Conservation (phyloP, 2,329 filamentous ascomycete species). For the Pseudocercospora fuligena region DNA sequence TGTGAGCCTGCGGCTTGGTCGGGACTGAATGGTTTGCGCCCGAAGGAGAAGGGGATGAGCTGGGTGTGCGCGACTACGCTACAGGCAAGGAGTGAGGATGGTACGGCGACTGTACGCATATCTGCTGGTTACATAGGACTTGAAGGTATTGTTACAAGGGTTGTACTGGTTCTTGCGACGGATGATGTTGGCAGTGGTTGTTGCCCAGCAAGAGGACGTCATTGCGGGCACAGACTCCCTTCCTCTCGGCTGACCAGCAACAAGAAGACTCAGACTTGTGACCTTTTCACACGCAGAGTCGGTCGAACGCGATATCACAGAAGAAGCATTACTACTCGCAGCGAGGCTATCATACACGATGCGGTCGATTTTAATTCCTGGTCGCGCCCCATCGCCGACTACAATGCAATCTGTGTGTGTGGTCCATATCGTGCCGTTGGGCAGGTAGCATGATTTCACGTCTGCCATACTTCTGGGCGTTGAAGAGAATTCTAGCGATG, state of each 20-base stretch:
- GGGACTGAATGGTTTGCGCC: constrained; percentile 6
- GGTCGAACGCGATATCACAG: too few relatives aligned
- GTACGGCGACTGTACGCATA: constrained; percentile 9
- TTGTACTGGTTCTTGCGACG: constrained; percentile 3
- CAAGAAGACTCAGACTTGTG: too few relatives aligned
- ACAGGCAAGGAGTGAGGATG: constrained; percentile 25
- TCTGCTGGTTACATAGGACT: neutral
- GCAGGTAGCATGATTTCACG: too few relatives aligned
- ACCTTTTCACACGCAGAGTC: too few relatives aligned
- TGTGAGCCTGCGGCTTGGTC: neutral
- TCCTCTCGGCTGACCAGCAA: neutral
- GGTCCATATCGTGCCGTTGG: too few relatives aligned
- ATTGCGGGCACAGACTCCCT: neutral
- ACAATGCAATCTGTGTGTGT: too few relatives aligned
- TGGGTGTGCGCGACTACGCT: constrained; percentile 18
- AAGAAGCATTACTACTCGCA: too few relatives aligned
- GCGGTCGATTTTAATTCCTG: constrained; percentile 3
- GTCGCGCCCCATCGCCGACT: too few relatives aligned
- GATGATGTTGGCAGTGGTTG: constrained; percentile 5
- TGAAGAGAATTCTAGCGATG: too few relatives aligned
- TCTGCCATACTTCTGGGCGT: too few relatives aligned
- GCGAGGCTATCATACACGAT: neutral
- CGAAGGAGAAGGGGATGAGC: constrained; percentile 4
- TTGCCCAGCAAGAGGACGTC: constrained; percentile 10
- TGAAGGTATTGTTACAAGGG: neutral